Percentiles rank a stretch among this genome's conserved stretches.
Conservation (phyloP, 768 basidiomycete species). For the Russula olivacea region DNA sequence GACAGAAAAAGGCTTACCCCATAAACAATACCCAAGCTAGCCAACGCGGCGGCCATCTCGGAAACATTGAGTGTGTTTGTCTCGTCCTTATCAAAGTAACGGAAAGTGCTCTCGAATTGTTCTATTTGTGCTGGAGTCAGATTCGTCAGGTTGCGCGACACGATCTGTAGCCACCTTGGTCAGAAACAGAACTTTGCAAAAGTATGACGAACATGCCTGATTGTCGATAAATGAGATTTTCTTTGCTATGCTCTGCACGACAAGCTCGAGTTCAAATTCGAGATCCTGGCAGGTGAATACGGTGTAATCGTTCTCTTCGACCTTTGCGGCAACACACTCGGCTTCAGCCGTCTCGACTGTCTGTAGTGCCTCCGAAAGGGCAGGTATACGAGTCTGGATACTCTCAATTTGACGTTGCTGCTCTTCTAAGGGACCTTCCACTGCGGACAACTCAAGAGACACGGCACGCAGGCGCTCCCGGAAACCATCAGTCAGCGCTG, state of each 20-base stretch:
- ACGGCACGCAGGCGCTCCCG: constrained; percentile 60
- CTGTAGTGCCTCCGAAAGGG: constrained; percentile 51
- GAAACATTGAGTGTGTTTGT: constrained; percentile 78
- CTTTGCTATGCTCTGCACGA: constrained; percentile 75
- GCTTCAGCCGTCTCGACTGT: constrained; percentile 58
- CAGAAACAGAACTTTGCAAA: not conserved
- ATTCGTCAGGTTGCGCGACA: constrained; percentile 90
- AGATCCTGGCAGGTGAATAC: constrained; percentile 86
- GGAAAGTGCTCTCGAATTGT: constrained; percentile 95
- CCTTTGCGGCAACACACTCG: constrained; percentile 79
- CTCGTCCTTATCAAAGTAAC: constrained; percentile 93
- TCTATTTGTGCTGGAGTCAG: constrained; percentile 93
- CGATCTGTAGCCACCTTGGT: constrained; percentile 52
- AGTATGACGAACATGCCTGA: constrained; percentile 49
- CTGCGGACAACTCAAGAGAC: constrained; percentile 63
- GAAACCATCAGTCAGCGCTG: constrained; percentile 69
- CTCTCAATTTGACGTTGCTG: constrained; percentile 65
- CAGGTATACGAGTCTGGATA: constrained; percentile 63
- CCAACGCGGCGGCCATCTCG: constrained; percentile 91
- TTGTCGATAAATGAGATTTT: constrained; percentile 97
- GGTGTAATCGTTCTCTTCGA: constrained; percentile 96
- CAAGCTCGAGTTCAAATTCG: constrained; percentile 79
- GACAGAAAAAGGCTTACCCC: constrained; percentile 43
- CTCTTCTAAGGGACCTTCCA: constrained; percentile 75
- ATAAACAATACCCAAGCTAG: constrained; percentile 91